Base-by-base conservation (phyloP, 148 eudicot genomes). In the Cornus controversa region DNA sequence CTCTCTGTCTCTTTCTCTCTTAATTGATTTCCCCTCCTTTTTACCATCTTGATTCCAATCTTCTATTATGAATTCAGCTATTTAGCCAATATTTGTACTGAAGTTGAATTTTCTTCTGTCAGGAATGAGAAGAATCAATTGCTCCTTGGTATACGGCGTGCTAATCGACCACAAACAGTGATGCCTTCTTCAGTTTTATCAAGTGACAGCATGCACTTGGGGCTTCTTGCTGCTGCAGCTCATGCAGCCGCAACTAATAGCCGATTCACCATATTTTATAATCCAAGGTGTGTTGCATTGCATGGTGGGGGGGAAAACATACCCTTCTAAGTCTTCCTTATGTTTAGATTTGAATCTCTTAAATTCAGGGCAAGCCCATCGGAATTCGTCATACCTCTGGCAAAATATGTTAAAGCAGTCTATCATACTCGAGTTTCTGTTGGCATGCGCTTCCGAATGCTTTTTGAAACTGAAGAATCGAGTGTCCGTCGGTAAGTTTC, bases 151-250 rank as follows among this genome's bases (percentile, higher is more conserved):
- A 89, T 89, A 42, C 85, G 92, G 28, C 92, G 92, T 76, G 92
- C 92, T 24, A 85, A 58, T 75, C 84, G 92, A 25, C 87, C 90
- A n/a, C 92, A 89, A 81, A 82, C 91, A 6, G 80, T 79, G 37
- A 86, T 89, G 91, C 91, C 91, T 69, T 89, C 91, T 23, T 89
- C 92, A 72, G 92, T 89, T 69, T 76, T 89, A 66, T 89, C 92
- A 20, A 83, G 92, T 68, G 92, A 89, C 76, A 89, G 92, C 82
- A 89, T 89, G 92, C 92, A 89, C 74, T 63, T 87, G 24, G 92
- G 92, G 42, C 89, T 89, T 74, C 90, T 89, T 70, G 92, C 92
- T 78, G 92, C 92, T 45, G 90, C 90, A 27, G 91, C 91, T 74
- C 91, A 89, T 83, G 91, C 91, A 27, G 89, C 91, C 67, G 65